Base-by-base conservation (phyloP, 2,329 filamentous ascomycete species). In the Fusarium domesticum region DNA sequence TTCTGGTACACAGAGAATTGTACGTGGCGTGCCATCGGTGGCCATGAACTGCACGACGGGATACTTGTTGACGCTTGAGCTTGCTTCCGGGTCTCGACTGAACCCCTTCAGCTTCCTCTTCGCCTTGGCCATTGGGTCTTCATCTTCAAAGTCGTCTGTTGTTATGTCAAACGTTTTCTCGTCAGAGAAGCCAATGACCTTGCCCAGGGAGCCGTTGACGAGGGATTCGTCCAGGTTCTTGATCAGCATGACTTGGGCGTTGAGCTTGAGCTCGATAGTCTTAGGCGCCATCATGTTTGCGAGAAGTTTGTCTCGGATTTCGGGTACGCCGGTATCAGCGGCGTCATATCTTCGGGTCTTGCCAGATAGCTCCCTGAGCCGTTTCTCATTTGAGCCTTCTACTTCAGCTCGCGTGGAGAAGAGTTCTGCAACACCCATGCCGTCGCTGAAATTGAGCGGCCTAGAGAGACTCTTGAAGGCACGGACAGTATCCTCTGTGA, bases 161-260 rank as follows among this genome's bases (percentile, higher is more conserved):
- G 46, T 57, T 63, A 69, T 66, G 19, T 68, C 64, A 30, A 68
- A 70, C 1, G 66, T 65, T 42, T 62, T 66, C 45, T 69, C 66
- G 30, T 70, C 68, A 3, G 67, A 66, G 45, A 70, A 70, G 5
- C 59, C 66, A 45, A 70, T 77, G 5, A 98, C 86, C 49, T 87
- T 91, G 18, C 93, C 93, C 8, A 98, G 75, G 0, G 92, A 95
- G 5, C 93, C 93, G 62, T 98, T 98, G 56, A 97, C 93, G 0
- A 98, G 77, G 0, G 81, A 84, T 31, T 96, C 89, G 61, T 98
- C 93, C 70, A 97, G 85, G 59, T 98, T 98, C 68, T 98, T 98
- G 75, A 98, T 96, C n/a, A 98, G 74, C 93, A 98, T 98, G 35
- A 98, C 95, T 64, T 98, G 95, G 0, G 93, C 89, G 8, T 90